Conservation (phyloP, 2,329 filamentous ascomycete genomes). For the Colletotrichum caudatum region DNA sequence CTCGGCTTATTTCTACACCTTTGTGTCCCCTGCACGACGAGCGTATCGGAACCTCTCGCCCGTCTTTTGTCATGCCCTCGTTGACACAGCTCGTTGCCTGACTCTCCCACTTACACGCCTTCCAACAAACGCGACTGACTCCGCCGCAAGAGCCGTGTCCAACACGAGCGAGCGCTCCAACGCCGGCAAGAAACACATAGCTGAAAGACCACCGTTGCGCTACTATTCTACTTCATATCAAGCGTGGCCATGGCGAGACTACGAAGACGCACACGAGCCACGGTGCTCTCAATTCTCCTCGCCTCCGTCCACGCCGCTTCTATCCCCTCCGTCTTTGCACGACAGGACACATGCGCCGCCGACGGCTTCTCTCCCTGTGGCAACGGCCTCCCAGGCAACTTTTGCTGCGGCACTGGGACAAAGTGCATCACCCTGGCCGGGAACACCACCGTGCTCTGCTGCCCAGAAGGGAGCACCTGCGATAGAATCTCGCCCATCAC, state of each 20-base stretch:
- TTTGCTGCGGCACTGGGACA: constrained; percentile 71
- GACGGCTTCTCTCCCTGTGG: constrained; percentile 65
- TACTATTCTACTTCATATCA: not conserved
- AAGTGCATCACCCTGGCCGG: constrained; percentile 72
- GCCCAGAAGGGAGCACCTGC: constrained; percentile 70
- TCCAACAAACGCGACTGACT: constrained; percentile 25
- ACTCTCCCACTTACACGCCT: constrained; percentile 32
- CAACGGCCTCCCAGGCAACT: constrained; percentile 68
- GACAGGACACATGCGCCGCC: constrained; percentile 64
- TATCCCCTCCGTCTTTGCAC: constrained; percentile 56
- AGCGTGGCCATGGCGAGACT: constrained; percentile 46
- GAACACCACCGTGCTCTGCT: constrained; percentile 78
- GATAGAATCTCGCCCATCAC: constrained; percentile 71
- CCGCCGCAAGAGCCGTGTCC: constrained; percentile 14
- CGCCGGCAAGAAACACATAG: not conserved
- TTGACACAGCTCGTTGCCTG: constrained; percentile 24
- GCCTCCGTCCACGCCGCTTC: constrained; percentile 54
- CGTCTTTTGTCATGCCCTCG: not conserved
- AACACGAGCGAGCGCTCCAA: constrained; percentile 13
- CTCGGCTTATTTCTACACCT: constrained; percentile 37
- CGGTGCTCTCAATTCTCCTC: constrained; percentile 54
- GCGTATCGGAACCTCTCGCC: not conserved
- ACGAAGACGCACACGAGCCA: constrained; percentile 50
- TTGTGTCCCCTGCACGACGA: constrained; percentile 23
- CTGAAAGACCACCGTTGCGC: constrained; percentile 14